phyloP scores from a whole-genome alignment of 768 basidiomycete genomes.

The Hysterangium stoloniferum region DNA sequence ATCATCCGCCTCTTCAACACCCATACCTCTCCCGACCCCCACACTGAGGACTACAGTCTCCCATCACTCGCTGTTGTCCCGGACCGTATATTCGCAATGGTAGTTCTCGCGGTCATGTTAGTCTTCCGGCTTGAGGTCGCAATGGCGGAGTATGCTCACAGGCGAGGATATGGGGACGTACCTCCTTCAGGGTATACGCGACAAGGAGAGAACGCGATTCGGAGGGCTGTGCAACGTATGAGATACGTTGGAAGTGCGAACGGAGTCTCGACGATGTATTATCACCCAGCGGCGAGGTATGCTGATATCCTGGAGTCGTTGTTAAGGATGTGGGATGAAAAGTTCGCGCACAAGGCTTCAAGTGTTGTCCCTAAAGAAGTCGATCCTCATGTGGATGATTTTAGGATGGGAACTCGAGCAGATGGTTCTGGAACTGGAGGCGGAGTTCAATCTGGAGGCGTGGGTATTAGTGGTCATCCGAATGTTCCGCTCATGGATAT shows the following conservation, averaged over 20 bases:
- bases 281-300: slow-evolving; percentile 6
- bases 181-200: slow-evolving; percentile 6
- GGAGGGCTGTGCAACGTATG: slow-evolving; percentile 1
- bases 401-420: neutral
- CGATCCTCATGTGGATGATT: neutral
- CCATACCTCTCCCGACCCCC: neutral
- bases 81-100: slow-evolving; percentile 9
- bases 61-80: slow-evolving; percentile 1
- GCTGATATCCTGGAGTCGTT: slow-evolving; percentile 9
- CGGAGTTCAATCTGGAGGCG: neutral
- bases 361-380: neutral
- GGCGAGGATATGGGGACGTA: neutral
- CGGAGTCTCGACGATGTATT: too few species aligned
- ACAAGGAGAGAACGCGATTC: slow-evolving; percentile 3
- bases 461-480: neutral
- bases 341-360: neutral
- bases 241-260: neutral
- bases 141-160: neutral
- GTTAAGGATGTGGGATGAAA: slow-evolving; percentile 8
- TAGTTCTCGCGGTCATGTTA: slow-evolving; percentile 9
- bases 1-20: slow-evolving; percentile 1
- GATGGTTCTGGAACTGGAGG: neutral
- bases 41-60: neutral
- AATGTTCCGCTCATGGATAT: neutral
- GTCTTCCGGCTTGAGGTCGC: slow-evolving; percentile 7